Percentiles rank a stretch among this genome's conserved stretches.
phyloP scores from a whole-genome alignment of 768 basidiomycete genomes.

The Podaxis sp. region DNA sequence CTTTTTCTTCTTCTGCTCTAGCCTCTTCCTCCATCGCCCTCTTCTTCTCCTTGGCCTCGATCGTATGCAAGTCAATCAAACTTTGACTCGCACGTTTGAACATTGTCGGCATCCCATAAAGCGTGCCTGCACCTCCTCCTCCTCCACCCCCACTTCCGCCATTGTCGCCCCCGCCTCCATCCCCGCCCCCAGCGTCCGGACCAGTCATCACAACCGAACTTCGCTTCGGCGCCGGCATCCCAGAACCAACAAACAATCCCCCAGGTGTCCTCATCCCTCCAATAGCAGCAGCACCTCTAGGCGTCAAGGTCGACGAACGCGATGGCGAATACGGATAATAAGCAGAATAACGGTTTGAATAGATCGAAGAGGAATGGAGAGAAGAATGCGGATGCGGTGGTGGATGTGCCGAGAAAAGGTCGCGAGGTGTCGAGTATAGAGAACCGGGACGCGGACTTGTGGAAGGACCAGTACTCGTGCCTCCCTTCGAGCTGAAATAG shows the following conservation, averaged over 20 bases:
- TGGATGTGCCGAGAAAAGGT: background rate
- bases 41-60: slow-evolving; percentile 26
- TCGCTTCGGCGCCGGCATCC: slow-evolving; percentile 7
- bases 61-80: slow-evolving; percentile 53
- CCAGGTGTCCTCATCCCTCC: slow-evolving; percentile 6
- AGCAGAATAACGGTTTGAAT: background rate
- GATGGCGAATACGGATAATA: background rate
- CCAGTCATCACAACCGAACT: slow-evolving; percentile 1
- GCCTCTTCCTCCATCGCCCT: slow-evolving; percentile 13
- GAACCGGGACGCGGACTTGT: background rate
- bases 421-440: background rate
- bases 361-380: background rate
- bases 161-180: slow-evolving; percentile 15
- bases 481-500: slow-evolving; percentile 7
- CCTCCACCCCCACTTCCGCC: background rate
- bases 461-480: slow-evolving; percentile 1
- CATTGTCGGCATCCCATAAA: slow-evolving; percentile 38
- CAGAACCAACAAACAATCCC: background rate
- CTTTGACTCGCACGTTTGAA: slow-evolving; percentile 64
- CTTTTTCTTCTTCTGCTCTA: slow-evolving; percentile 26
- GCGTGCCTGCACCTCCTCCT: background rate
- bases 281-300: slow-evolving; percentile 9
- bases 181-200: background rate
- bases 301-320: slow-evolving; percentile 13
- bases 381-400: background rate